Evolutionary conservation across 306 rosid genomes (phyloP).

Genomic region (Malus asiatica): DNA sequence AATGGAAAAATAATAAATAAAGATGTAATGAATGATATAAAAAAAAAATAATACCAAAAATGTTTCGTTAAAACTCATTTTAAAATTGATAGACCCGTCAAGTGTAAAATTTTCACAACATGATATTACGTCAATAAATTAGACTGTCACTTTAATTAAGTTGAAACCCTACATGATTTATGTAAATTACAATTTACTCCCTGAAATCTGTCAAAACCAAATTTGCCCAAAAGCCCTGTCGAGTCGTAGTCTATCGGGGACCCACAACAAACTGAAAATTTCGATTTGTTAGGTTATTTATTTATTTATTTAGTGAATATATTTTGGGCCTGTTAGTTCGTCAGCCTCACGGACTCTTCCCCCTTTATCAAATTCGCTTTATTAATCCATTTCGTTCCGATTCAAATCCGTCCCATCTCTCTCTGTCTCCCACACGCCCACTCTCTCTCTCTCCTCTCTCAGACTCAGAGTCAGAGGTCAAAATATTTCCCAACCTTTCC

Average conservation of each 20-base stretch:
- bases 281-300: neutral
- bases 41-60: too few species aligned
- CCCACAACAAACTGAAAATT: neutral
- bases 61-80: too few species aligned
- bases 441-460: neutral
- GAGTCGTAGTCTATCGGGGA: neutral
- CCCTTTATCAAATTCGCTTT: constrained; percentile 30
- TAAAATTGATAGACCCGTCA: too few species aligned
- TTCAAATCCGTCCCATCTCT: constrained; percentile 37
- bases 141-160: too few species aligned
- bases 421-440: neutral
- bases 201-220: neutral
- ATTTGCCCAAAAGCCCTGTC: neutral
- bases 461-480: constrained; percentile 19
- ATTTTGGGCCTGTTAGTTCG: constrained; percentile 1
- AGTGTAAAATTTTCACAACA: too few species aligned
- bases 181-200: neutral
- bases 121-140: too few species aligned
- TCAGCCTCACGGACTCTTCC: constrained; percentile 26
- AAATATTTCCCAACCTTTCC: constrained; percentile 40
- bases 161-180: too few species aligned
- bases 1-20: too few species aligned
- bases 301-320: neutral
- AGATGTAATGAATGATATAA: too few species aligned
- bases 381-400: constrained; percentile 23